Percentiles rank a stretch among this genome's conserved stretches.
Evolutionary conservation across 1,139 yeast genomes (phyloP).

Genomic region (Scheffersomyces stambukii): DNA sequence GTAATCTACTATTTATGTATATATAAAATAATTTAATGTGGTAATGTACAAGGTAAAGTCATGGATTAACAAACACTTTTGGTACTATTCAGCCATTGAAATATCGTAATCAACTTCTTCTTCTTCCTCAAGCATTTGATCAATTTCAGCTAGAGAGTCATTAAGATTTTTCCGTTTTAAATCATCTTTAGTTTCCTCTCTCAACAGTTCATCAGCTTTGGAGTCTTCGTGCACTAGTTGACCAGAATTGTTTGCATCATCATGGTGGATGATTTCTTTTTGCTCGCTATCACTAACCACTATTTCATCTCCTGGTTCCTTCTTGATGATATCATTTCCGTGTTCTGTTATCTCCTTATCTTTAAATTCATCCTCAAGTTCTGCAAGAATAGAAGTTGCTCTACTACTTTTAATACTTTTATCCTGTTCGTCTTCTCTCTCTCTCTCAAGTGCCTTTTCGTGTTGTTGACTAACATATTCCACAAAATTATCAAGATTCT

Average conservation of each 20-base stretch:
- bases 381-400: slow-evolving; percentile 13
- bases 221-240: slow-evolving; percentile 16
- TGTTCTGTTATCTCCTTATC: slow-evolving; percentile 4
- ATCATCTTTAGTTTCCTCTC: slow-evolving; percentile 9
- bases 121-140: slow-evolving; percentile 34
- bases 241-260: slow-evolving; percentile 9
- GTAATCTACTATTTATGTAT: background rate
- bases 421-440: slow-evolving; percentile 13
- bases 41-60: too few species aligned
- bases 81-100: slow-evolving; percentile 14
- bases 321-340: slow-evolving; percentile 4
- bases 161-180: slow-evolving; percentile 11
- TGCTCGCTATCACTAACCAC: slow-evolving; percentile 5
- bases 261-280: slow-evolving; percentile 7
- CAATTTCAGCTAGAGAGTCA: slow-evolving; percentile 27
- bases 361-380: slow-evolving; percentile 4
- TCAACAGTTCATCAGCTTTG: too few species aligned
- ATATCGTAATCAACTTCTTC: slow-evolving; percentile 40
- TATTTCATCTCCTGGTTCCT: slow-evolving; percentile 10
- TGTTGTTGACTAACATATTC: slow-evolving; percentile 22
- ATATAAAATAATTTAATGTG: slow-evolving; percentile 1
- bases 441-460: slow-evolving; percentile 23
- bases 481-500: slow-evolving; percentile 45
- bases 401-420: slow-evolving; percentile 5
- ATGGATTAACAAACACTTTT: too few species aligned